Evolutionary conservation across 768 basidiomycete species (phyloP).

Genomic region (Brasilioporus rufonigricans): DNA sequence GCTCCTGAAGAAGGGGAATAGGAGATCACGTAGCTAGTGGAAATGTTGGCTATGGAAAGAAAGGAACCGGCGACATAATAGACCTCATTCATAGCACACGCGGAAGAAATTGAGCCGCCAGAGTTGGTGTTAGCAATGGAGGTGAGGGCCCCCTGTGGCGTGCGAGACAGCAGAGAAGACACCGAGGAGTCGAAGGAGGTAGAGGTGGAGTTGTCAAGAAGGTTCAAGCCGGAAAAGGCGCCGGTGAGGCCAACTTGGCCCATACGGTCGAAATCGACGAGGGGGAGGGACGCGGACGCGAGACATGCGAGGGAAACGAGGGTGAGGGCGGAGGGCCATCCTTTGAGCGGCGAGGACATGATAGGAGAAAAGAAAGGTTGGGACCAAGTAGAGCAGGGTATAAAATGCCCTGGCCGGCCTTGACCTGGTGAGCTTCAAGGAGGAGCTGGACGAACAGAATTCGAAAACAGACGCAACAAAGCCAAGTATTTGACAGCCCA

Average conservation of each 20-base stretch:
- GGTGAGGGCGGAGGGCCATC: conserved; percentile 28
- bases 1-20: conserved; percentile 58
- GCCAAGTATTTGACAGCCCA: too few species aligned
- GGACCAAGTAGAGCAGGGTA: too few species aligned
- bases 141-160: conserved; percentile 61
- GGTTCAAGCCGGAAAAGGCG: conserved; percentile 81
- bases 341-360: conserved; percentile 6
- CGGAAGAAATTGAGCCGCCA: conserved; percentile 74
- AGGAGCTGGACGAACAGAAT: too few species aligned
- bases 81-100: conserved; percentile 65
- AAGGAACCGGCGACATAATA: conserved; percentile 88
- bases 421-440: too few species aligned
- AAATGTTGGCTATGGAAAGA: conserved; percentile 58
- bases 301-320: conserved; percentile 14
- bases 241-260: conserved; percentile 88
- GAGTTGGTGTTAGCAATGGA: conserved; percentile 73
- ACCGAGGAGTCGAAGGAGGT: conserved; percentile 66
- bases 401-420: conserved; percentile 9
- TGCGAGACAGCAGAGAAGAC: conserved; percentile 68
- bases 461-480: too few species aligned
- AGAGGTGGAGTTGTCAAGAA: conserved; percentile 59
- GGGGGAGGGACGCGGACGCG: conserved; percentile 44
- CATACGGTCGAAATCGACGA: conserved; percentile 78
- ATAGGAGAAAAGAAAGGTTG: conserved; percentile 1
- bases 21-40: conserved; percentile 71